Base-by-base conservation (phyloP, 1,139 yeast genomes). In the Candida dubliniensis region DNA sequence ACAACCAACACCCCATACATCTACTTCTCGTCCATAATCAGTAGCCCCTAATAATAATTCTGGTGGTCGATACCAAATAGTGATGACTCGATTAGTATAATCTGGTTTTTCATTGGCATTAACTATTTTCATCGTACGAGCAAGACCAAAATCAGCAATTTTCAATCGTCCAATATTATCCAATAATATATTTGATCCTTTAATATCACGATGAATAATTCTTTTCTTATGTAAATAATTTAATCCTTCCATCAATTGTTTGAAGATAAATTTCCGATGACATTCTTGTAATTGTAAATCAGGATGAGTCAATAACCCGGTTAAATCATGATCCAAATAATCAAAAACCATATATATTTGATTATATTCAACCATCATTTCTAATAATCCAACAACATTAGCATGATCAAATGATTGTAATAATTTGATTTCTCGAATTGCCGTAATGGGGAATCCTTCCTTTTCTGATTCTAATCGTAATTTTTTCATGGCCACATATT, bases 1-100 rank as follows among this genome's bases (percentile, higher is more conserved):
- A 67, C 99, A 93, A 2, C 99, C 99, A 52, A 90, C 84, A 0
- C 99, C 97, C 99, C 99, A 93, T 51, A 90, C 84, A 63, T 93
- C 99, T 10, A 93, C 95, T 55, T 88, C 96, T 36, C 91, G 71
- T 0, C 95, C 95, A 64, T 93, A 93, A 48, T 83, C 84, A 0
- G 98, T 91, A 0, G 96, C 83, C 1, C 99, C 99, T 44, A 93
- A 64, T 35, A 93, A 69, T 36, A 93, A 75, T 64, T 93, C 99
- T 0, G 99, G 99, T 1, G 99, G 99, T 48, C 99, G 76, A 63
- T 93, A 93, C 99, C 99, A 93, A 36, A 93, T 71, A 0, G 99
- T 93, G 38, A 93, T 93, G 35, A 93, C 99, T 45, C 99, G 71
- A 61, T 93, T 93, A 1, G 99, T 91, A 64, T 91, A 93, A 56